Base-by-base conservation (phyloP, 1,139 yeast genomes). In the Ashbya aceris region DNA sequence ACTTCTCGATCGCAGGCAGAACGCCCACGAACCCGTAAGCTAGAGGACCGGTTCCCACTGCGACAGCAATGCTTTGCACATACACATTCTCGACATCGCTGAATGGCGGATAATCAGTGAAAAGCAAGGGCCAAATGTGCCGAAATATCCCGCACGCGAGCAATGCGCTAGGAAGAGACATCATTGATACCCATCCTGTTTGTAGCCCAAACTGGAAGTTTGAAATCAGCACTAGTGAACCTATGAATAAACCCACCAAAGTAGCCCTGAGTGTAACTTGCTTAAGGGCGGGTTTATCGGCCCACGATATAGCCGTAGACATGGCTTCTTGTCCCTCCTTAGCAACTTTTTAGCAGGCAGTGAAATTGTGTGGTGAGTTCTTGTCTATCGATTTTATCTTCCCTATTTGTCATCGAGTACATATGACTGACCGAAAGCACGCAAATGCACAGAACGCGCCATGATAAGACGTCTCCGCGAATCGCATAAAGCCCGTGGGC, bases 181-280 rank as follows among this genome's bases (percentile, higher is more conserved):
- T 91, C 98, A 91, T 91, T 7, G 96, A 86, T 1, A 91, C 96
- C 98, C 98, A 91, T 1, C 98, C 98, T 0, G 96, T 89, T 58
- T 91, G 98, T 27, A 91, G 69, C 1, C 98, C 98, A 61, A 91
- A 91, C 58, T 89, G 97, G 66, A 91, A 91, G 61, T 91, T 91
- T 2, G 96, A 85, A 17, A 87, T 67, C 31, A 89, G 68, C 27
- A 89, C 89, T 27, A 89, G 64, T 0, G 95, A 74, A 0, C 97
- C 96, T 9, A 87, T 84, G 2, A 68, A 51, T 27, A 87, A 62
- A 0, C 96, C 96, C 0, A 79, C 83, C 0, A 79, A 33, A 0
- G 87, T 78, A 1, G 91, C 79, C 43, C 95, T 64, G 1, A 77
- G 50, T 0, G 96, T 85, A 2, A 83, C 74, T 57, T 85, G 95